Conservation (phyloP, 495 filamentous ascomycete genomes). For the Hyaloscypha bicolor region DNA sequence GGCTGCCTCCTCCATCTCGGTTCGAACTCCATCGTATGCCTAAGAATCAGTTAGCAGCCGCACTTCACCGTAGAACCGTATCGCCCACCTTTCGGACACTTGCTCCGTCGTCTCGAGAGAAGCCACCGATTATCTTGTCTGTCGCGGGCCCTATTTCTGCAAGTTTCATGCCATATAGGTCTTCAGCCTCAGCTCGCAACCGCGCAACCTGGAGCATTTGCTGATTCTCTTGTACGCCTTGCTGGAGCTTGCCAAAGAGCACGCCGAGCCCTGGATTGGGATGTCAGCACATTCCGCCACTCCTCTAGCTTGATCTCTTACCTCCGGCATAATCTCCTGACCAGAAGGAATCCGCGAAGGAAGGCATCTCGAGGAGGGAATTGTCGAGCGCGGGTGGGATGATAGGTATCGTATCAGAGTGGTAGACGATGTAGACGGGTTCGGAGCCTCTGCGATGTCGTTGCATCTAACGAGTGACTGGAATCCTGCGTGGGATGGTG, state of each 20-base stretch:
- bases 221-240: constrained; percentile 92
- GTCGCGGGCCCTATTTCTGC: constrained; percentile 81
- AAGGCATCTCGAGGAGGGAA: constrained; percentile 58
- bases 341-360: constrained; percentile 95
- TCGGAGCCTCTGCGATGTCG: not conserved
- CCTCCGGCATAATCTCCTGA: constrained; percentile 63
- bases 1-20: constrained; percentile 90
- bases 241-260: constrained; percentile 94
- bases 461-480: constrained; percentile 14
- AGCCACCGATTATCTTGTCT: constrained; percentile 82
- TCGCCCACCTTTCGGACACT: constrained; percentile 81
- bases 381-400: constrained; percentile 9
- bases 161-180: constrained; percentile 79
- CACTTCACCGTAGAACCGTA: not conserved
- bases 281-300: constrained; percentile 14
- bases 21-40: constrained; percentile 94
- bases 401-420: constrained; percentile 5
- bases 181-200: constrained; percentile 95
- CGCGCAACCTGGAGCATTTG: constrained; percentile 89
- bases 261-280: constrained; percentile 74
- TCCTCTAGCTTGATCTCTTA: not conserved
- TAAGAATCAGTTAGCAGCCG: constrained; percentile 36
- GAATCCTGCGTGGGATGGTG: not conserved
- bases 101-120: constrained; percentile 91
- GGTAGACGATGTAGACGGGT: not conserved